Base-by-base conservation (phyloP, 106 monocot species). In the Dendrobium nobile region DNA sequence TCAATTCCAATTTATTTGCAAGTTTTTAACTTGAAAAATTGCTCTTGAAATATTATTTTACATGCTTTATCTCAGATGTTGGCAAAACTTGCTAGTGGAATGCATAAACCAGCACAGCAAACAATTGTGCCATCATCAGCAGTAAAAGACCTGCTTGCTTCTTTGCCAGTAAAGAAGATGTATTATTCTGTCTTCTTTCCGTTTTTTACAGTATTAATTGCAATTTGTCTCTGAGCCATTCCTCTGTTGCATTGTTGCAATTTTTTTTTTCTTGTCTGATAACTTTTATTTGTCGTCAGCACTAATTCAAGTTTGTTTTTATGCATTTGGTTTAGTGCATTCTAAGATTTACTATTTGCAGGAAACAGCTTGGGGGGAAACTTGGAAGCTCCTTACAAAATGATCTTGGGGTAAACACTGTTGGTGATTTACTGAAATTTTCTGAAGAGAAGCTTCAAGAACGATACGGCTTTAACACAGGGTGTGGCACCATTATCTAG, bases 91-190 rank as follows among this genome's bases (percentile, higher is more conserved):
- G 93, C 91, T 59, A 99, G 99, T 86, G 85, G 85, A 47, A 95
- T 99, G 92, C 82, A 99, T 84, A 99, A 99, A 77, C 99, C 95
- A 85, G 95, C 95, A 77, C 99, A 99, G 72, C 99, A 99, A 85
- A 99, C 99, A 67, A 81, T 95, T 77, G 99, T 99, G 10, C 99
- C 90, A 28, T 85, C 88, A 44, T 95, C 95, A 72, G 86, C 92
- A 77, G 91, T 99, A 43, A 82, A 82, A 76, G 87, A 91, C 54
- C 87, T 99, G 65, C 84, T 99, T 70, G 89, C 91, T 85, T 91
- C 89, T 11, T 91, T 99, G 73, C 99, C 95, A 0, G 89, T 99
- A 47, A 99, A 93, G 87, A 99, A 99, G 83, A 99, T 95, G 99
- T 99, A 95, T 42, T 79, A 43, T 8, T 68, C 37, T 9, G 70